Percentiles rank a stretch among this genome's conserved stretches.
These are phyloP conservation scores for Saccharomycopsis crataegensis DNA, from an alignment of 1,139 yeast genomes.

Conservation along the genomic window DNA sequence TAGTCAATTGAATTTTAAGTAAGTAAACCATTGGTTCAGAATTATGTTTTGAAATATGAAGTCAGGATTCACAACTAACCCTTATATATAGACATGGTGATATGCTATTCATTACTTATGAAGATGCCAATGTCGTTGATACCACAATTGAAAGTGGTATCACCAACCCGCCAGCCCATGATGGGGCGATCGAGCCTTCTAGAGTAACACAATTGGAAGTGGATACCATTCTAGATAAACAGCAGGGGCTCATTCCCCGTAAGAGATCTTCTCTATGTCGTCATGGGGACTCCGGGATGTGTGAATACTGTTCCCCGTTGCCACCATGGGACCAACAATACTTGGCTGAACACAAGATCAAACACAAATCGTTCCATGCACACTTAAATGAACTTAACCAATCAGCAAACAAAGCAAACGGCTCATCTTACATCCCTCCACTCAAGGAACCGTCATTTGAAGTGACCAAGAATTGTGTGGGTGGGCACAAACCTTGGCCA, in stretches of 20 bases:
- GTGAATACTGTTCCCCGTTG: slow-evolving; percentile 92
- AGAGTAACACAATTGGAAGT: slow-evolving; percentile 40
- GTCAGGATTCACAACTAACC: slow-evolving; percentile 3
- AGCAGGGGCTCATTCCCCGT: slow-evolving; percentile 69
- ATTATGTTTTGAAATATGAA: slow-evolving; percentile 1
- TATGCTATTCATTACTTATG: slow-evolving; percentile 56
- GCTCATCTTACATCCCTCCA: slow-evolving; percentile 73
- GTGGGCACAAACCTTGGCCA: slow-evolving; percentile 93
- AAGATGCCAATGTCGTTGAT: slow-evolving; percentile 16
- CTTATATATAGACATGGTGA: slow-evolving; percentile 58
- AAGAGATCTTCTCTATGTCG: slow-evolving; percentile 59
- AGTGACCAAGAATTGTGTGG: slow-evolving; percentile 57
- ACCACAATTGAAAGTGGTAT: background rate
- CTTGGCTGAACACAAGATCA: slow-evolving; percentile 67
- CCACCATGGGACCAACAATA: slow-evolving; percentile 91
- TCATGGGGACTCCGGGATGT: slow-evolving; percentile 94
- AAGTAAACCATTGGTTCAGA: slow-evolving; percentile 6
- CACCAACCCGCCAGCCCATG: background rate
- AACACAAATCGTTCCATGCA: slow-evolving; percentile 85
- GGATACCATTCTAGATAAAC: slow-evolving; percentile 60
- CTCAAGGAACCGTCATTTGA: slow-evolving; percentile 62
- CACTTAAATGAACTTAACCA: slow-evolving; percentile 68
- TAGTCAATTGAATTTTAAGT: slow-evolving; percentile 44
- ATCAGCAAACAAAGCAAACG: slow-evolving; percentile 54
- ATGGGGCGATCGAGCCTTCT: no score